Evolutionary conservation across 148 eudicot genomes (phyloP), one percentile per base, ranked within the genome.

Genomic region (Diospyros kaki): DNA sequence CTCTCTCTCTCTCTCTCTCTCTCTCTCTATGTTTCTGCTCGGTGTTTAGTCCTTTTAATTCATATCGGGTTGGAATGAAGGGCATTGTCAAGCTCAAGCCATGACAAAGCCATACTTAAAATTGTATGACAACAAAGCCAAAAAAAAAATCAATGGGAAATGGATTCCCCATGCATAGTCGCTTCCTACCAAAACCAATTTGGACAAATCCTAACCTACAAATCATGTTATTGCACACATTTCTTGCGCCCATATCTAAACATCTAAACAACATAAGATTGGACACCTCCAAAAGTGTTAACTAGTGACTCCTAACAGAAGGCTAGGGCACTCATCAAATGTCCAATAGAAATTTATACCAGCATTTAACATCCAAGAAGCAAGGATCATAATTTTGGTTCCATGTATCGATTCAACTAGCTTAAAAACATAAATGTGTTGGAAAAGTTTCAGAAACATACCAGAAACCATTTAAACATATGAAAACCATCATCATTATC

Each of bases 161-260:
- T 48, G 52, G 9, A 43, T 44, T 56, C 68, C 59, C 50, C 45
- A 11, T 45, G 9, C 28, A 13, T 13, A 6, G 28, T 6, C 59
- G 55, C 52, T 60, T 59, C 56, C 66, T 73, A 73, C 28, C 28
- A 45, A 18, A 42, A 72, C 66, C 40, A 17, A 10, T 58, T 71
- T 10, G 18, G 38, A 60, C 2, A 60, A 70, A 39, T 38, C 40
- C 7, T 8, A 42, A 70, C 68, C 44, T 65, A 18, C 15, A 42
- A 43, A 43, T 1, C 12, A 42, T 65, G n/a, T 44, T 65, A 44
- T 7, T 44, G 42, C 11, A 14, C 7, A 62, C 65, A 62, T 4
- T 38, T 38, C 44, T 62, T 62, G 68, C 6, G 11, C 14, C 51
- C 6, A 65, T 65, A 15, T 44, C 65, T 38, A 28, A 65, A 43